Percentiles rank a stretch among this genome's conserved stretches.
Conservation (phyloP, 768 basidiomycete species). For the Amylocystis lapponica region DNA sequence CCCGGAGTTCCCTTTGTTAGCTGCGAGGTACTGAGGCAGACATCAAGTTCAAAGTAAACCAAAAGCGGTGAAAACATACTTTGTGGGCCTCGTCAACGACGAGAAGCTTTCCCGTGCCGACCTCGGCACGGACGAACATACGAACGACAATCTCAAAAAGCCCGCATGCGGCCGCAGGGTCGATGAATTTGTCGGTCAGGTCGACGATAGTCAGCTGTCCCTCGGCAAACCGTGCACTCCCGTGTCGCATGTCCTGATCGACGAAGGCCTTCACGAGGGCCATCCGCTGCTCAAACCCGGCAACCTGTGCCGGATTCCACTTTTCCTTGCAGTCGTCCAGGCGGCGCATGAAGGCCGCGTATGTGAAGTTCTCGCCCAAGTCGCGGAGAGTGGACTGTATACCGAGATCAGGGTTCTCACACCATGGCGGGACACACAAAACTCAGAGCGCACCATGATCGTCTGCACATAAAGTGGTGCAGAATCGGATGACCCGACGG, state of each 20-base stretch:
- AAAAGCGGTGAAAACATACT: slow-evolving; percentile 19
- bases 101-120: slow-evolving; percentile 60
- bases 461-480: slow-evolving; percentile 69
- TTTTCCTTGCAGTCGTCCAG: slow-evolving; percentile 41
- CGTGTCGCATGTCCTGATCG: slow-evolving; percentile 21
- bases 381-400: slow-evolving; percentile 54
- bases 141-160: slow-evolving; percentile 66
- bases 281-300: slow-evolving; percentile 58
- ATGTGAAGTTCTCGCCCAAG: slow-evolving; percentile 55
- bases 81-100: slow-evolving; percentile 77
- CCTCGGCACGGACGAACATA: slow-evolving; percentile 54
- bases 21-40: slow-evolving; percentile 56
- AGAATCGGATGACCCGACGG: slow-evolving; percentile 51
- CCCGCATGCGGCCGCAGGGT: slow-evolving; percentile 58
- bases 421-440: slow-evolving; percentile 2
- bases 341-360: slow-evolving; percentile 40
- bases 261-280: slow-evolving; percentile 56
- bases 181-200: slow-evolving; percentile 69
- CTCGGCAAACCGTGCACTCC: slow-evolving; percentile 36
- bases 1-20: slow-evolving; percentile 38
- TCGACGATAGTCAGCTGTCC: slow-evolving; percentile 67
- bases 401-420: background rate
- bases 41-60: background rate
- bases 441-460: slow-evolving; percentile 45
- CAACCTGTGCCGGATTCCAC: slow-evolving; percentile 52